Conservation (phyloP, 2,329 filamentous ascomycete species). For the Pseudogymnoascus sp. region DNA sequence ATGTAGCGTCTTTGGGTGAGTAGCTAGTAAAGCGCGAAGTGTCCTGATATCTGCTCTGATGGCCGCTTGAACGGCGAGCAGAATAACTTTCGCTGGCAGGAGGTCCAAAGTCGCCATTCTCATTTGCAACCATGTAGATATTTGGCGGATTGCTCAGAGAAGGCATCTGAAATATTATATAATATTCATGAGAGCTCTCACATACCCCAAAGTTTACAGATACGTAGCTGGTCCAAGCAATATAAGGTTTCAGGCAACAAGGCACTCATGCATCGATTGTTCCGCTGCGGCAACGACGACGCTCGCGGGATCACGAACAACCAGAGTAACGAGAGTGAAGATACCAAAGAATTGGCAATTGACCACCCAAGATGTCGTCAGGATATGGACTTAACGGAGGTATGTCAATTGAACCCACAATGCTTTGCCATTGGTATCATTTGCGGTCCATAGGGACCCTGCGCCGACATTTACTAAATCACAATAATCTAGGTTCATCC, state of each 20-base stretch:
- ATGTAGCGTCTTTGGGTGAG: constrained; percentile 50
- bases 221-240: constrained; percentile 9
- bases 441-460: neutral
- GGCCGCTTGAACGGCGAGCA: constrained; percentile 66
- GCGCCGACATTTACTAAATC: constrained; percentile 4
- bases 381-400: constrained; percentile 77
- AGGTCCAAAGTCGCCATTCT: constrained; percentile 36
- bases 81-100: constrained; percentile 60
- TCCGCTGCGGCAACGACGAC: constrained; percentile 6
- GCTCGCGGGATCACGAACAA: neutral
- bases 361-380: constrained; percentile 56
- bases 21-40: constrained; percentile 52
- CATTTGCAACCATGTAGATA: constrained; percentile 13
- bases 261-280: constrained; percentile 18
- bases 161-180: constrained; percentile 24
- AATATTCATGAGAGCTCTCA: constrained; percentile 12
- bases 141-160: constrained; percentile 10
- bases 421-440: neutral
- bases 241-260: constrained; percentile 12
- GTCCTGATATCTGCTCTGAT: constrained; percentile 56
- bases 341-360: constrained; percentile 15
- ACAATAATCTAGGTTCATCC: constrained; percentile 41
- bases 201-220: constrained; percentile 9
- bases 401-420: constrained; percentile 38
- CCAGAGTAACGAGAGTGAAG: constrained; percentile 5